Evolutionary conservation across 306 rosid species (phyloP), one percentile per base, ranked within the genome.

Genomic region (Acacia confusa): DNA sequence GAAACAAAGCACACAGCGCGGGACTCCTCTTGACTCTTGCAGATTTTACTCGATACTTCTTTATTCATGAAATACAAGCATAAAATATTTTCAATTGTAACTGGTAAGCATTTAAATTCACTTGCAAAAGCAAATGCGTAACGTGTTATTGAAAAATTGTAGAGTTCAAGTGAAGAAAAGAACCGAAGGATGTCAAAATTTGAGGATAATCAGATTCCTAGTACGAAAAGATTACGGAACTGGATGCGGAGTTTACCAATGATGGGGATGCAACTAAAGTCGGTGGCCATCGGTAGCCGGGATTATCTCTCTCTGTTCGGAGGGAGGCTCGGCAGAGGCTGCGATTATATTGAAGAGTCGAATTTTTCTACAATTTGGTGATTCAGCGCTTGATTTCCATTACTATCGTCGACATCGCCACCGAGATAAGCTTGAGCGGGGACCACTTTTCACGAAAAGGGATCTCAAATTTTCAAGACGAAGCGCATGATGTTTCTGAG

Each of bases 231-330:
- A 22, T 68, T 38, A 20, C 48, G 48, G 48, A 20, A 78, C 4
- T 4, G 16, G 17, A 25, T 6, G 16, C 9, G 81, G 41, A 65
- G 66, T 38, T 74, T 87, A 95, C 97, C 97, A 66, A 95, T 95
- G 58, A 95, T 52, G 19, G 98, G 98, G 83, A 95, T 87, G 80
- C 82, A 87, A 78, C 82, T 90, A 78, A 95, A 95, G 79, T 92
- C 90, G 13, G 90, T 85, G 70, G 97, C 92, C 97, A 93, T 87
- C 1, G 79, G 7, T 87, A 77, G 68, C 28, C 20, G 45, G 9
- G 81, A 34, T 14, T 25, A 19, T 52, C 25, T 76, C 3, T n/a
- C 17, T 10, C 22, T 70, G 47, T 30, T 65, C 24, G 1, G 41
- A 14, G 2, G 43, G 70, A 65, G 9, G 70, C 50, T 19, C 4